These are phyloP conservation scores for Silybum marianum DNA, from an alignment of 129 eudicot genomes.

Conservation along the genomic window DNA sequence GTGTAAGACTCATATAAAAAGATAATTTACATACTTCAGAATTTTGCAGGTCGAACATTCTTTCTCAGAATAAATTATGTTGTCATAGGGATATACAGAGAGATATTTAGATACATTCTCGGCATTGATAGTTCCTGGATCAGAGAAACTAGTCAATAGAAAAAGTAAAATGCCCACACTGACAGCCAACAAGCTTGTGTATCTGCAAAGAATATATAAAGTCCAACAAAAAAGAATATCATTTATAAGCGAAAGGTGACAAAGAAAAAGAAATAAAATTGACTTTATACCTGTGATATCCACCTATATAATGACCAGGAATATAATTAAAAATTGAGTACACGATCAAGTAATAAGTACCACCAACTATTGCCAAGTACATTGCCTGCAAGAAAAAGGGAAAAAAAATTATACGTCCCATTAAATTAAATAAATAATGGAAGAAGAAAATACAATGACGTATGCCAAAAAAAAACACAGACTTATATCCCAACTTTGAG, in stretches of 20 bases:
- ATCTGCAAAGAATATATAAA: constrained; percentile 51
- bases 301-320: constrained; percentile 81
- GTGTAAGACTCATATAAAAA: background rate
- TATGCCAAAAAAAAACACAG: background rate
- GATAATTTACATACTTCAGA: constrained; percentile 58
- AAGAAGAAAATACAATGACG: background rate
- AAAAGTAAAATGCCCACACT: constrained; percentile 85
- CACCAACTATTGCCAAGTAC: constrained; percentile 72
- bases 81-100: constrained; percentile 87
- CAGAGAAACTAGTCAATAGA: constrained; percentile 89
- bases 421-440: background rate
- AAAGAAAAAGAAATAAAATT: constrained; percentile 11
- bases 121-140: constrained; percentile 85
- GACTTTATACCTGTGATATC: constrained; percentile 65
- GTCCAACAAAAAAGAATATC: constrained; percentile 2
- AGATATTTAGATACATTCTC: constrained; percentile 73
- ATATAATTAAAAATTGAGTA: constrained; percentile 70
- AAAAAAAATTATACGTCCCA: background rate
- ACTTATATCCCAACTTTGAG: background rate
- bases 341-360: constrained; percentile 69
- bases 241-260: constrained; percentile 17
- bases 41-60: constrained; percentile 93
- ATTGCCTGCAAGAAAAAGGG: constrained; percentile 53
- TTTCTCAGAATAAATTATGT: constrained; percentile 78
- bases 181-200: constrained; percentile 83